A percentile compares a stretch with the other conserved stretches of the same genome.
Evolutionary conservation across 2,329 filamentous ascomycete genomes (phyloP).

Genomic region (Harringtonia lauricola): DNA sequence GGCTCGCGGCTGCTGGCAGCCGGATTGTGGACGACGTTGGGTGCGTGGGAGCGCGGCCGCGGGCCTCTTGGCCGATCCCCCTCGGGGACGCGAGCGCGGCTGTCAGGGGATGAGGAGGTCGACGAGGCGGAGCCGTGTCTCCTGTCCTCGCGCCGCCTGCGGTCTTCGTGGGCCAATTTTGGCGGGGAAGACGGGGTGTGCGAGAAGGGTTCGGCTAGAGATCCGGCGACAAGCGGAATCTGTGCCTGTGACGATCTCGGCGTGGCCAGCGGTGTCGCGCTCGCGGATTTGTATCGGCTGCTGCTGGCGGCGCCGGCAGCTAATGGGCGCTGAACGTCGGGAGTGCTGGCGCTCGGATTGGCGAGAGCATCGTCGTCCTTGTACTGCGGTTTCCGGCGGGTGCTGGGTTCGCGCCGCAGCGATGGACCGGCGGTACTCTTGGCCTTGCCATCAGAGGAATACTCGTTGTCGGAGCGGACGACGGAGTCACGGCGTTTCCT

Average conservation of each 20-base stretch:
- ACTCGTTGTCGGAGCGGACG: not conserved
- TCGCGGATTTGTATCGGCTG: not conserved
- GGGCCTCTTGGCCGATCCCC: constrained; percentile 10
- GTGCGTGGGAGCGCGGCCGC: constrained; percentile 16
- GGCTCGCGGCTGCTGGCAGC: constrained; percentile 2
- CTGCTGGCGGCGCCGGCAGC: not conserved
- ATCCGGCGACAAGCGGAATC: not conserved
- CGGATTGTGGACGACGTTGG: constrained; percentile 17
- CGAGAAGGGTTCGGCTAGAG: not conserved
- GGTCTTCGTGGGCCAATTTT: constrained; percentile 2
- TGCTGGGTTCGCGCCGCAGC: not conserved
- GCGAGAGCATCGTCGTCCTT: not conserved
- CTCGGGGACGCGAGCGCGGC: constrained; percentile 3
- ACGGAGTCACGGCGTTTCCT: not conserved
- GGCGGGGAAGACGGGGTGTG: not conserved
- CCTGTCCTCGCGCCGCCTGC: constrained; percentile 12
- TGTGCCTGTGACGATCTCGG: not conserved
- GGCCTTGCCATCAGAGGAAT: not conserved
- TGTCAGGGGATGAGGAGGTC: constrained; percentile 18
- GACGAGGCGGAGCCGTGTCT: constrained; percentile 18
- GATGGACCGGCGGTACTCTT: not conserved
- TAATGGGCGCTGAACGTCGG: not conserved
- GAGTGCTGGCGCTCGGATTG: too few species aligned
- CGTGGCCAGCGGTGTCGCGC: not conserved
- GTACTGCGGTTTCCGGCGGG: not conserved